These are phyloP conservation scores for Chaetomiaceae sp. DNA, from an alignment of 2,329 filamentous ascomycete genomes.

Conservation along the genomic window DNA sequence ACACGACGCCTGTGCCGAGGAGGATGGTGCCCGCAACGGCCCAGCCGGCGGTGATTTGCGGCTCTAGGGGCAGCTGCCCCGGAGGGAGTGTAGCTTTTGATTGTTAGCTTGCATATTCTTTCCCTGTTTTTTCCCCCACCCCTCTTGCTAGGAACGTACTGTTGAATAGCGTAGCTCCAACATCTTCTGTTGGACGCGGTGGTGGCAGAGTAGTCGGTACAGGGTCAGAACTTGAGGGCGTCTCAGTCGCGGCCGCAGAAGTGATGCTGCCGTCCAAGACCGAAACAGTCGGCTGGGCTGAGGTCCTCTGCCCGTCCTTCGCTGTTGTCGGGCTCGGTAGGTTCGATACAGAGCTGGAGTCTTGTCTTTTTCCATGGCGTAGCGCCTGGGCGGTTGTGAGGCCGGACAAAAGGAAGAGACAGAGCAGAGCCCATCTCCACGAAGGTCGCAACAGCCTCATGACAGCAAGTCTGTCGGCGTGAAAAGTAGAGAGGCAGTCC, in stretches of 20 bases:
- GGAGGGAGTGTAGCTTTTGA: constrained; percentile 41
- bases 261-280: too few relatives aligned
- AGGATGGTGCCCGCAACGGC: constrained; percentile 74
- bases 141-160: constrained; percentile 28
- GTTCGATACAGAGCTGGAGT: neutral
- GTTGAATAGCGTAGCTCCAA: constrained; percentile 25
- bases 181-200: constrained; percentile 8
- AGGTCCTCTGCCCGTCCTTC: neutral
- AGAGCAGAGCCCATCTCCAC: constrained; percentile 16
- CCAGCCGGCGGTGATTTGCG: constrained; percentile 73
- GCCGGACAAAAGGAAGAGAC: constrained; percentile 16
- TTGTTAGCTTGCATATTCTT: neutral
- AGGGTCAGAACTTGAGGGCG: neutral
- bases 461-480: neutral
- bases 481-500: neutral
- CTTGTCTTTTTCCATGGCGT: constrained; percentile 12
- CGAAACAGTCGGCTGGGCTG: neutral
- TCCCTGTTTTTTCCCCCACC: neutral
- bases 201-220: neutral
- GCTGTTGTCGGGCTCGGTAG: constrained; percentile 6
- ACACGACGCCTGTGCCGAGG: constrained; percentile 63
- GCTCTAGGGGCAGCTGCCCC: constrained; percentile 63
- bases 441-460: constrained; percentile 6
- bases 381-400: constrained; percentile 6
- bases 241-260: neutral